Percentiles rank a stretch among this genome's conserved stretches.
Conservation (phyloP, 1,284 basidiomycete species). For the Xerocomus cyaneibrunnescens region DNA sequence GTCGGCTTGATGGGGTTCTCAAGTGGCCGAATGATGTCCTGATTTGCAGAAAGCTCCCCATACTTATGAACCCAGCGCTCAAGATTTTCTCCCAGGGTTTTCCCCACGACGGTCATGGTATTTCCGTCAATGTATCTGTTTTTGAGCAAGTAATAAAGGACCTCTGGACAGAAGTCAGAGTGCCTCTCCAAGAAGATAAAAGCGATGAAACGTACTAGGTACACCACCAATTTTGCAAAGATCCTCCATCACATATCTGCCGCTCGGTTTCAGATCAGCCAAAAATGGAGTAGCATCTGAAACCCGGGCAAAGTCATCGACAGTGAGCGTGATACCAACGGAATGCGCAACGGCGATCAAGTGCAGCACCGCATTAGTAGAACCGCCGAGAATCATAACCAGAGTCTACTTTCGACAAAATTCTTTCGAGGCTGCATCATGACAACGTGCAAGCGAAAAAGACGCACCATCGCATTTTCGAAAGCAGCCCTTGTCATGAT, state of each 20-base stretch:
- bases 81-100: constrained; percentile 85
- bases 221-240: constrained; percentile 88
- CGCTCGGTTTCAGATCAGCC: constrained; percentile 88
- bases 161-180: constrained; percentile 49
- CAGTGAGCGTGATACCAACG: constrained; percentile 75
- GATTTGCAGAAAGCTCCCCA: constrained; percentile 66
- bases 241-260: constrained; percentile 90
- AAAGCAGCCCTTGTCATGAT: constrained; percentile 97
- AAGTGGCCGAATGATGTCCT: constrained; percentile 84
- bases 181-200: background rate
- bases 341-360: constrained; percentile 89
- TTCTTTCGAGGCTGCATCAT: constrained; percentile 12
- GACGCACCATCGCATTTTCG: constrained; percentile 90
- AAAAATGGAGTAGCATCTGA: constrained; percentile 87
- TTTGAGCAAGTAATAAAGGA: constrained; percentile 80
- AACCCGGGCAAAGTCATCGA: constrained; percentile 87
- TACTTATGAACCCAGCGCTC: constrained; percentile 79
- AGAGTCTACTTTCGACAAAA: constrained; percentile 55
- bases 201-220: constrained; percentile 58
- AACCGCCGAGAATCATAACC: constrained; percentile 93
- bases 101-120: constrained; percentile 86
- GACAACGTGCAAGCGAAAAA: constrained; percentile 9
- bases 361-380: constrained; percentile 91
- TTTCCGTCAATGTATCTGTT: constrained; percentile 83
- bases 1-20: constrained; percentile 85